phyloP scores from a whole-genome alignment of 1,284 basidiomycete genomes.

The Anthracocystis panici-leucophaei region DNA sequence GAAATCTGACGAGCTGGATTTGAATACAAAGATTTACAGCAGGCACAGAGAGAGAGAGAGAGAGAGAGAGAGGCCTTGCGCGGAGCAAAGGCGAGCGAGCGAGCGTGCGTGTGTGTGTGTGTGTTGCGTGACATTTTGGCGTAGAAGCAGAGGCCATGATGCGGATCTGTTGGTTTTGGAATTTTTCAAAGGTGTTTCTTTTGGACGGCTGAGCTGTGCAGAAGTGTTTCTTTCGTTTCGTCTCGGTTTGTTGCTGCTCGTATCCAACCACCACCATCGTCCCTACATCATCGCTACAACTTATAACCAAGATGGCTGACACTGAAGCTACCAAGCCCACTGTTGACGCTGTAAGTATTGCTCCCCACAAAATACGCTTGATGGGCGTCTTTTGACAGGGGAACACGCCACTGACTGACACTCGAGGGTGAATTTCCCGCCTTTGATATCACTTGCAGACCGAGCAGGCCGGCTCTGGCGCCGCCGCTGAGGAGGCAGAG shows the following conservation, averaged over 20 bases:
- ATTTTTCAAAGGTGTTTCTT: constrained; percentile 7
- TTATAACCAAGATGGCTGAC: constrained; percentile 39
- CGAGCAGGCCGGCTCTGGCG: constrained; percentile 39
- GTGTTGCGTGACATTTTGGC: background rate
- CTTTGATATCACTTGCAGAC: constrained; percentile 5
- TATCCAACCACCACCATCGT: constrained; percentile 18
- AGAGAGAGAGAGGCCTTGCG: too few relatives aligned
- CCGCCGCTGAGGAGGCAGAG: constrained; percentile 79
- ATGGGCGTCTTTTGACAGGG: background rate
- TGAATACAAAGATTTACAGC: too few relatives aligned
- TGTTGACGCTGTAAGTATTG: constrained; percentile 45
- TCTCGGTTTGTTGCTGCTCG: background rate
- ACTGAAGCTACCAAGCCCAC: constrained; percentile 56
- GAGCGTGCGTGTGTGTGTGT: background rate
- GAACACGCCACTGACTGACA: constrained; percentile 10
- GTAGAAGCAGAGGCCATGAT: background rate
- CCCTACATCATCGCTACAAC: background rate
- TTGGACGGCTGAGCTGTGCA: constrained; percentile 2
- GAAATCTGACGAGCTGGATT: background rate
- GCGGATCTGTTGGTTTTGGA: constrained; percentile 8
- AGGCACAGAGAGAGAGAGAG: too few relatives aligned
- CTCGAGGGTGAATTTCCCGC: background rate
- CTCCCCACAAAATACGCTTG: background rate
- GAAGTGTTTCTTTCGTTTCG: too few relatives aligned
- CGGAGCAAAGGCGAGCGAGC: background rate